phyloP scores from a whole-genome alignment of 148 eudicot genomes.

The Persicaria maculosa region DNA sequence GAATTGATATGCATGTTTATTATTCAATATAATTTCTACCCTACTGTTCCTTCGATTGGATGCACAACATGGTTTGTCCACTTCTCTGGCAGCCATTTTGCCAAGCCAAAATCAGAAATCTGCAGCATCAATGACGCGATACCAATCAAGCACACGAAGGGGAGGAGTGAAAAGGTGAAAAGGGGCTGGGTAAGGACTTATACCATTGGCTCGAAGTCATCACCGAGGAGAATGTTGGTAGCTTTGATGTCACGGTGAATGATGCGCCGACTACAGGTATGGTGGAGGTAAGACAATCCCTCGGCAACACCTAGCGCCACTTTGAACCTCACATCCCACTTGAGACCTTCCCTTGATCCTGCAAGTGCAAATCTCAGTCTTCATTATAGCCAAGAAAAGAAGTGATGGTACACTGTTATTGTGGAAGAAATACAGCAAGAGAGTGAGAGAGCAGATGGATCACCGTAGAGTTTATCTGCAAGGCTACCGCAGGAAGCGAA shows the following conservation, averaged over 20 bases:
- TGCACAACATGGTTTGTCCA: constrained; percentile 15
- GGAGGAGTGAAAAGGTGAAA: neutral
- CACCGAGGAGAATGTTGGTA: constrained; percentile 14
- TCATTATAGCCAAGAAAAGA: neutral
- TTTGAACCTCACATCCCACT: constrained; percentile 10
- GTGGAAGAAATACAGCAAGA: too few relatives aligned
- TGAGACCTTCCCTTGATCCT: constrained; percentile 2
- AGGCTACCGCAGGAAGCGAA: constrained; percentile 9
- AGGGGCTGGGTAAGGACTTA: neutral
- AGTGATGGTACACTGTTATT: neutral
- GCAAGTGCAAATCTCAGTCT: constrained; percentile 8
- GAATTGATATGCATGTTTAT: neutral
- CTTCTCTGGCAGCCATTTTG: constrained; percentile 17
- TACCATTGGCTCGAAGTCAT: constrained; percentile 14
- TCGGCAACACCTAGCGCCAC: constrained; percentile 11
- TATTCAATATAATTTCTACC: neutral
- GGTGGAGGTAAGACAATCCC: constrained; percentile 14
- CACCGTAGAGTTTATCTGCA: constrained; percentile 13
- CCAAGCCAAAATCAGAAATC: constrained; percentile 20
- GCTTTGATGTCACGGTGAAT: constrained; percentile 20
- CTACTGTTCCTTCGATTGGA: constrained; percentile 17
- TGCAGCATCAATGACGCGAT: neutral
- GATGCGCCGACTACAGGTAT: constrained; percentile 13
- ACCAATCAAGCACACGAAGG: neutral
- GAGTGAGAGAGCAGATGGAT: neutral